Base-by-base conservation (phyloP, 2,329 filamentous ascomycete genomes). In the Monilinia aucupariae region DNA sequence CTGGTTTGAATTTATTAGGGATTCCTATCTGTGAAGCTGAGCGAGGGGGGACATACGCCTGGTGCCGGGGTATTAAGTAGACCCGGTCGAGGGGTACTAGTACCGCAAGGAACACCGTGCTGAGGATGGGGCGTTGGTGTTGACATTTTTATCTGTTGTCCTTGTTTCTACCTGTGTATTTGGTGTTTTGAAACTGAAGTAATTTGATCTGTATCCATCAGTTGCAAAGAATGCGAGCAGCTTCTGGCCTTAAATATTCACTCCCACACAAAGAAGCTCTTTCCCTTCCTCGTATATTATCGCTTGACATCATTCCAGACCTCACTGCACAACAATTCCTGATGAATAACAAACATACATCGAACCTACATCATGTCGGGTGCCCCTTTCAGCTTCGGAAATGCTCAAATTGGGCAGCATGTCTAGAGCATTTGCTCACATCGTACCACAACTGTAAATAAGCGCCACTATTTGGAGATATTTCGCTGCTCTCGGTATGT, bases 51-150 rank as follows among this genome's bases (percentile, higher is more conserved):
- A 61, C 66, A 49, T 67, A 69, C 69, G 5, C 70, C 70, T 65
- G 61, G 51, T 22, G 70, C 70, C 52, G 66, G 48, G 48, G 64
- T 68, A 49, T 73, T 73, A 4, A 67, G 64, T 51, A 71, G 67
- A 39, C 67, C 63, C 32, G 59, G 54, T 37, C 63, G 49, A 17
- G 53, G 53, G 20, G 53, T 56, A 45, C 53, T 45, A 1, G 39
- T 56, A 22, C 53, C 39, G 17, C 53, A 56, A 22, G 39, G 39
- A 32, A 56, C 53, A 45, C 53, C 53, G 30, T 56, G 39, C 22
- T 56, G 53, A 4, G 53, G 39, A 45, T 56, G 53, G 5, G 53
- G 53, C 22, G 39, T 55, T 45, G 20, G 7, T 34, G 39, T 56
- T 17, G 53, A 45, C 39, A 45, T 56, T 5, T 13, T 56, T 17